These are phyloP conservation scores for Entomortierella chlamydospora DNA, from an alignment of 192 early-diverging fungal species.

Conservation along the genomic window DNA sequence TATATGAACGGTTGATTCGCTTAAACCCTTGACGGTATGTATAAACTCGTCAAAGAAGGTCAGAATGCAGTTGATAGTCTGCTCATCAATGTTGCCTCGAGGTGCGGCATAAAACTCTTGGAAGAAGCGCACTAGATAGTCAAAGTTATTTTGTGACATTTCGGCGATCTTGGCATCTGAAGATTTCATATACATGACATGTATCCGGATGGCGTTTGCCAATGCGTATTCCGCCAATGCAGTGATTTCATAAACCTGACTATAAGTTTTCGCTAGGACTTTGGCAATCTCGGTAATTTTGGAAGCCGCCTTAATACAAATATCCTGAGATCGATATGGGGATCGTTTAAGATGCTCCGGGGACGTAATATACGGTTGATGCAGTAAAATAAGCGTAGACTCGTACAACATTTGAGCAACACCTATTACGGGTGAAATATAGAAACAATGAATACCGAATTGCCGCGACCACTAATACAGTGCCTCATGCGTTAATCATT, in stretches of 20 bases:
- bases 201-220: slow-evolving; percentile 34
- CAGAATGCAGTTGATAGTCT: slow-evolving; percentile 40
- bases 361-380: slow-evolving; percentile 33
- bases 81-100: slow-evolving; percentile 25
- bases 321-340: slow-evolving; percentile 31
- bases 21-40: slow-evolving; percentile 32
- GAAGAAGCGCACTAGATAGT: slow-evolving; percentile 35
- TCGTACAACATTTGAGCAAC: slow-evolving; percentile 46
- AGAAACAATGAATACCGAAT: too few species aligned
- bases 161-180: slow-evolving; percentile 14
- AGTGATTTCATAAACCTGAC: slow-evolving; percentile 20
- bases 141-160: slow-evolving; percentile 18
- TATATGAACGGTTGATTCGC: slow-evolving; percentile 42
- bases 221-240: slow-evolving; percentile 26
- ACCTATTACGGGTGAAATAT: slow-evolving; percentile 16
- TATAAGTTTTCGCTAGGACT: slow-evolving; percentile 24
- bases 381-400: slow-evolving; percentile 39
- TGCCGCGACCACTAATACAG: too few species aligned
- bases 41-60: slow-evolving; percentile 51
- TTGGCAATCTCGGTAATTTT: slow-evolving; percentile 37
- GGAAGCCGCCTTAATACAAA: slow-evolving; percentile 43
- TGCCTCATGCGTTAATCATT: too few species aligned
- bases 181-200: slow-evolving; percentile 47
- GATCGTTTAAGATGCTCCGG: slow-evolving; percentile 9
- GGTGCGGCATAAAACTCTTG: slow-evolving; percentile 38